A percentile compares a stretch with the other conserved stretches of the same genome.
phyloP scores from a whole-genome alignment of 176 grass and related monocot genomes.

The Cenchrus purpureus region DNA sequence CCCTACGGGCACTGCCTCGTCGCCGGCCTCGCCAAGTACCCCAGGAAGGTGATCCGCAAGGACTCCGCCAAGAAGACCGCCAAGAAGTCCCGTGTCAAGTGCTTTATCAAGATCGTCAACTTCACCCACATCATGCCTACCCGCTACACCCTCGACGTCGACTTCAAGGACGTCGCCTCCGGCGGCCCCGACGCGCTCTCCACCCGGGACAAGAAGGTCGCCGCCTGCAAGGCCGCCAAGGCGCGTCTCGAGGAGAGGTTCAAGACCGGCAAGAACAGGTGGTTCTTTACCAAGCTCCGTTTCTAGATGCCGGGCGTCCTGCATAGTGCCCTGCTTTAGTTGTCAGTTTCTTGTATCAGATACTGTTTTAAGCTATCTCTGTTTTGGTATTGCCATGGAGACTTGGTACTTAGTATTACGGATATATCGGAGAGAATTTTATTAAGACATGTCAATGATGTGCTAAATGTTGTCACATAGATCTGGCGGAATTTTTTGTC shows the following conservation, averaged over 20 bases:
- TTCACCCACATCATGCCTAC: slow-evolving; percentile 67
- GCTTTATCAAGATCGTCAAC: slow-evolving; percentile 63
- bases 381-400: slow-evolving; percentile 25
- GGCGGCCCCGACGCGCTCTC: slow-evolving; percentile 37
- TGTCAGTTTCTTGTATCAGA: not conserved
- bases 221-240: slow-evolving; percentile 51
- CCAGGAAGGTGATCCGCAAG: slow-evolving; percentile 68
- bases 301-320: slow-evolving; percentile 25
- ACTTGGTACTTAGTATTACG: slow-evolving; percentile 21
- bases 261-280: slow-evolving; percentile 67
- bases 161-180: slow-evolving; percentile 56
- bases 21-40: slow-evolving; percentile 54
- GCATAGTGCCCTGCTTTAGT: slow-evolving; percentile 11
- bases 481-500: slow-evolving; percentile 14
- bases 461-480: slow-evolving; percentile 25
- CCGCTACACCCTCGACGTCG: slow-evolving; percentile 59
- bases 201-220: slow-evolving; percentile 50
- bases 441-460: not conserved
- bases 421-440: slow-evolving; percentile 13
- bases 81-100: slow-evolving; percentile 64
- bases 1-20: slow-evolving; percentile 65
- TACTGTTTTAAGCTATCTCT: not conserved
- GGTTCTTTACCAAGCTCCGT: slow-evolving; percentile 70
- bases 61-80: slow-evolving; percentile 69
- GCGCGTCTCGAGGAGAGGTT: slow-evolving; percentile 59